A percentile compares a stretch with the other conserved stretches of the same genome.
phyloP scores from a whole-genome alignment of 164 flowering plant genomes.

The Sedum album region DNA sequence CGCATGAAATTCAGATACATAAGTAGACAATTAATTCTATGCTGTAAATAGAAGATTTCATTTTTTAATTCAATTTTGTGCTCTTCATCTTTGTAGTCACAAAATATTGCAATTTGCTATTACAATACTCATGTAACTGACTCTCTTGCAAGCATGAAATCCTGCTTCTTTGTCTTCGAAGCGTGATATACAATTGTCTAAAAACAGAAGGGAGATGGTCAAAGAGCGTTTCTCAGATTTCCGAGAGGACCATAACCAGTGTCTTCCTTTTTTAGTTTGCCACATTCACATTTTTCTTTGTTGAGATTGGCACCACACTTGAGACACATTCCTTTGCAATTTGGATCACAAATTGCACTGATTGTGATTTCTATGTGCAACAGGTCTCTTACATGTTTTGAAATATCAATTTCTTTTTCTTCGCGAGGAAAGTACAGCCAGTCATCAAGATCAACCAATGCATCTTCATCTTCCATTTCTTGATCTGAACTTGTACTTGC shows the following conservation, averaged over 20 bases:
- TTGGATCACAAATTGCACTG: slow-evolving; percentile 49
- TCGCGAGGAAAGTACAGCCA: slow-evolving; percentile 65
- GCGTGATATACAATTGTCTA: neutral
- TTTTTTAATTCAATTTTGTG: neutral
- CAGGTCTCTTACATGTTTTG: slow-evolving; percentile 75
- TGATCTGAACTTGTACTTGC: slow-evolving; percentile 10
- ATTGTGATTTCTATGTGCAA: slow-evolving; percentile 46
- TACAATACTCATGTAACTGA: neutral
- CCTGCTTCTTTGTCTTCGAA: neutral
- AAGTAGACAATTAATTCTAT: neutral
- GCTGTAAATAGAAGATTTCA: neutral
- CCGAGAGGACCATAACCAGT: slow-evolving; percentile 46
- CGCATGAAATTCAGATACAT: neutral
- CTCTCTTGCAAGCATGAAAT: neutral
- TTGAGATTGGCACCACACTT: slow-evolving; percentile 71
- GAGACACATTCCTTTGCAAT: slow-evolving; percentile 77
- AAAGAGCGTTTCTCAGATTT: slow-evolving; percentile 26
- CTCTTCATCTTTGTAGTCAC: no score
- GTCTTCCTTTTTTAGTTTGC: slow-evolving; percentile 23
- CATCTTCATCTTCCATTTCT: slow-evolving; percentile 27
- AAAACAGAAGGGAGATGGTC: neutral
- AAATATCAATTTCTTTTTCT: slow-evolving; percentile 68
- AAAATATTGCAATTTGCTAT: neutral
- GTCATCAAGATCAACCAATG: slow-evolving; percentile 53
- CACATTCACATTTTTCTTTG: slow-evolving; percentile 45